phyloP scores from a whole-genome alignment of 306 rosid species.

The Abrus pulchellus region DNA sequence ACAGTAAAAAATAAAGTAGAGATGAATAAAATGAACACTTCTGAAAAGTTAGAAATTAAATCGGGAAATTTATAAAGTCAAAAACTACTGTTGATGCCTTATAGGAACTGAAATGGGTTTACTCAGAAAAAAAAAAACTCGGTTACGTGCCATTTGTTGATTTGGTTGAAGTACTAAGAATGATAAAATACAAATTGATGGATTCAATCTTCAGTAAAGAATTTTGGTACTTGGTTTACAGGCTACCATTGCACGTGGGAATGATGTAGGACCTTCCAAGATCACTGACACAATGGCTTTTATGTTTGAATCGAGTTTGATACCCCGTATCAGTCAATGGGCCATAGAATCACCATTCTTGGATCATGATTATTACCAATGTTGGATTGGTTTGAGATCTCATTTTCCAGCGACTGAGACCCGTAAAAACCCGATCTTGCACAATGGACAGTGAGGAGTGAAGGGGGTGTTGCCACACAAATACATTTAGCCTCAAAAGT shows the following conservation, averaged over 20 bases:
- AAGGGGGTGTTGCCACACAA: slow-evolving; percentile 3
- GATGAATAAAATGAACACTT: background rate
- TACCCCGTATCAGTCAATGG: slow-evolving; percentile 78
- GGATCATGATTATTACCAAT: slow-evolving; percentile 88
- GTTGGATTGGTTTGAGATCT: slow-evolving; percentile 89
- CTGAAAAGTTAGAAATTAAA: background rate
- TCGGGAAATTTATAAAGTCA: no score
- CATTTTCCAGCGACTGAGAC: slow-evolving; percentile 58
- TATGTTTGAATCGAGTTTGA: slow-evolving; percentile 91
- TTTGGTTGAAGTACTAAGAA: background rate
- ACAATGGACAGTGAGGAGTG: slow-evolving; percentile 32
- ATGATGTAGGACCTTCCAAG: slow-evolving; percentile 71
- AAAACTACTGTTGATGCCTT: background rate
- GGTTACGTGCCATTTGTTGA: background rate
- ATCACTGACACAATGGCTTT: slow-evolving; percentile 85
- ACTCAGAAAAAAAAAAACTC: background rate
- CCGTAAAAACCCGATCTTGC: slow-evolving; percentile 19
- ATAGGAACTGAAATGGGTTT: background rate
- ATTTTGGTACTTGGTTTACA: slow-evolving; percentile 39
- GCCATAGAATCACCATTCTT: slow-evolving; percentile 82
- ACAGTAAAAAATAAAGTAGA: background rate
- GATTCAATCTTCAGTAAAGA: slow-evolving; percentile 21
- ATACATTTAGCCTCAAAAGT: background rate
- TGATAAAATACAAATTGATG: background rate
- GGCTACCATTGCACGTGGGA: slow-evolving; percentile 79